Conservation (phyloP, 495 filamentous ascomycete genomes). For the Penicillium bialowiezense region DNA sequence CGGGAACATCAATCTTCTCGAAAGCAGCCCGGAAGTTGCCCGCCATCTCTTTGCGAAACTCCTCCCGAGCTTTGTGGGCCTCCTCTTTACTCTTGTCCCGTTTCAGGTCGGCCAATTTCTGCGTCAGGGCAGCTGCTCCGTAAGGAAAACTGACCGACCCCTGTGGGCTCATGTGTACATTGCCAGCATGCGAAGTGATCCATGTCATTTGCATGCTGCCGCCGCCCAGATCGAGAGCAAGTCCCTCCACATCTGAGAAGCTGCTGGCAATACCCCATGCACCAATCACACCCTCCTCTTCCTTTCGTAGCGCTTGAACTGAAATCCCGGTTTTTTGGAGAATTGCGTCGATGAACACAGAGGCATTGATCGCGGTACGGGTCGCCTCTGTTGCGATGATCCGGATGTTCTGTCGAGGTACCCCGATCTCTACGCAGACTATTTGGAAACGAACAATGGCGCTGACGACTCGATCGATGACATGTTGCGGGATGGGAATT, state of each 20-base stretch:
- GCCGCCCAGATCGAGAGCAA: slow-evolving; percentile 88
- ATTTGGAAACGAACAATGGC: slow-evolving; percentile 67
- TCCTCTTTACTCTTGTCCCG: slow-evolving; percentile 29
- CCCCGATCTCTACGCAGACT: slow-evolving; percentile 69
- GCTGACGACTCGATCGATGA: slow-evolving; percentile 61
- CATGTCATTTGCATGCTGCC: slow-evolving; percentile 91
- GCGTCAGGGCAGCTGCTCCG: slow-evolving; percentile 76
- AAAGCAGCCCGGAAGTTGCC: slow-evolving; percentile 61
- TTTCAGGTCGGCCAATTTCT: slow-evolving; percentile 52
- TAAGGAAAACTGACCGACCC: slow-evolving; percentile 67
- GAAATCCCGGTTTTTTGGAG: slow-evolving; percentile 55
- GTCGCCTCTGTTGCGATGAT: slow-evolving; percentile 90
- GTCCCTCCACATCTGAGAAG: slow-evolving; percentile 60
- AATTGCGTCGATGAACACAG: slow-evolving; percentile 64
- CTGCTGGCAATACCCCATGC: slow-evolving; percentile 81
- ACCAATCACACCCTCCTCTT: slow-evolving; percentile 79
- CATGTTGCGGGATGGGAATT: slow-evolving; percentile 58
- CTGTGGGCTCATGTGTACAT: slow-evolving; percentile 47
- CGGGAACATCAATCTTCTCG: slow-evolving; percentile 52
- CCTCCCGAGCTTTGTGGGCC: slow-evolving; percentile 25
- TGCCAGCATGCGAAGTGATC: slow-evolving; percentile 57
- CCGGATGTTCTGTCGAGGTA: slow-evolving; percentile 59
- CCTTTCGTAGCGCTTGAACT: slow-evolving; percentile 71
- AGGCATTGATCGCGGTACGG: slow-evolving; percentile 72
- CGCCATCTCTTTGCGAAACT: slow-evolving; percentile 56